phyloP scores from a whole-genome alignment of 2,329 filamentous ascomycete species.

The Calcarisporium arbuscula region DNA sequence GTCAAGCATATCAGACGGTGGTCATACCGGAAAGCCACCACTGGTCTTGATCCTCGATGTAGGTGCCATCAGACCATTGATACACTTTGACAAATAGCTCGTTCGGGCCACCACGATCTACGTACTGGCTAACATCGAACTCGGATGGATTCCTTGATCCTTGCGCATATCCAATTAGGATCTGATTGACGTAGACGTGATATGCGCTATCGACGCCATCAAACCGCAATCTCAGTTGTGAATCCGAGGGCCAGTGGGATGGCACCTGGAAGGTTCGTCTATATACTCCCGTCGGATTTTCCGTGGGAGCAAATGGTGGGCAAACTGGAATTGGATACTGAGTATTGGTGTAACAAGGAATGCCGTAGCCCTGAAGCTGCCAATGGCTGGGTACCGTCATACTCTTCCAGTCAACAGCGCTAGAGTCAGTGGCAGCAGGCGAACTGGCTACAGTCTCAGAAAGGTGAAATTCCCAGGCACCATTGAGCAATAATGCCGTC shows the following conservation, averaged over 20 bases:
- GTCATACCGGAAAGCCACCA: conserved; percentile 55
- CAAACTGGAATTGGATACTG: conserved; percentile 58
- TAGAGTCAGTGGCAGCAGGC: conserved; percentile 27
- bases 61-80: conserved; percentile 60
- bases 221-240: conserved; percentile 55
- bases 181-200: conserved; percentile 60
- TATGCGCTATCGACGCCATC: conserved; percentile 66
- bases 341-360: conserved; percentile 61
- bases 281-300: conserved; percentile 60
- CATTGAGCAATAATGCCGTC: conserved; percentile 44
- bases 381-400: conserved; percentile 56
- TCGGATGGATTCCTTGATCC: conserved; percentile 62
- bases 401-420: conserved; percentile 31
- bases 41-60: conserved; percentile 63
- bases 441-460: conserved; percentile 38
- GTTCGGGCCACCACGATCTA: conserved; percentile 38
- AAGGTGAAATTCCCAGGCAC: conserved; percentile 51
- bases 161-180: conserved; percentile 58
- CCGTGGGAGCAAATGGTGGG: conserved; percentile 53
- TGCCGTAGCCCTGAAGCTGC: conserved; percentile 61
- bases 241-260: conserved; percentile 30
- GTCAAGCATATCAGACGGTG: not conserved
- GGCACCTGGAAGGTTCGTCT: conserved; percentile 47
- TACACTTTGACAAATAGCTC: conserved; percentile 57
- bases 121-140: conserved; percentile 53